Evolutionary conservation across 2,329 filamentous ascomycete genomes (phyloP).

Genomic region (Chaetoscypha palmicola): DNA sequence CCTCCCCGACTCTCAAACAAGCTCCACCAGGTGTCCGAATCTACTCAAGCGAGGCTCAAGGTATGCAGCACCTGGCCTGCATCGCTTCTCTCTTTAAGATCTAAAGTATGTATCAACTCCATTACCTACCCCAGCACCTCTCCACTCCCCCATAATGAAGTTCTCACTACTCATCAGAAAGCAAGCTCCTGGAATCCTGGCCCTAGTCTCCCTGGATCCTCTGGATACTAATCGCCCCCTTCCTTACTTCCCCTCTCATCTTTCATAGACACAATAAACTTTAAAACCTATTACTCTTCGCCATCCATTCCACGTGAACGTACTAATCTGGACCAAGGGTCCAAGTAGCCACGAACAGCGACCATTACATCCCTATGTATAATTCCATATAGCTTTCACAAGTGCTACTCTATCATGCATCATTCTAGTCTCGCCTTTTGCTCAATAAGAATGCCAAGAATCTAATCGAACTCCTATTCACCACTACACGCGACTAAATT

Average conservation of each 20-base stretch:
- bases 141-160: background rate
- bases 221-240: background rate
- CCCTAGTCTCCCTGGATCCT: background rate
- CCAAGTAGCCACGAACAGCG: too few relatives aligned
- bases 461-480: too few relatives aligned
- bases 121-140: slow-evolving; percentile 5
- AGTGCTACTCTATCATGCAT: too few relatives aligned
- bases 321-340: too few relatives aligned
- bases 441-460: too few relatives aligned
- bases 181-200: slow-evolving; percentile 14
- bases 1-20: background rate
- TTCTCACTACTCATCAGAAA: slow-evolving; percentile 29
- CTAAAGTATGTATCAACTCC: slow-evolving; percentile 11
- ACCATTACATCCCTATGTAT: too few relatives aligned
- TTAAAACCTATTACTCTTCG: too few relatives aligned
- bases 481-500: too few relatives aligned
- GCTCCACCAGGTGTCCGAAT: too few relatives aligned
- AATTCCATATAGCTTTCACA: too few relatives aligned
- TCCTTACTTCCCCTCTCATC: background rate
- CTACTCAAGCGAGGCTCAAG: background rate
- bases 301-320: too few relatives aligned
- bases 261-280: background rate
- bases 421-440: too few relatives aligned
- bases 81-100: background rate
- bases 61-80: background rate